Evolutionary conservation across 371 early-diverging fungal species (phyloP), one percentile per base, ranked within the genome.

Genomic region (Lichtheimia hyalospora): DNA sequence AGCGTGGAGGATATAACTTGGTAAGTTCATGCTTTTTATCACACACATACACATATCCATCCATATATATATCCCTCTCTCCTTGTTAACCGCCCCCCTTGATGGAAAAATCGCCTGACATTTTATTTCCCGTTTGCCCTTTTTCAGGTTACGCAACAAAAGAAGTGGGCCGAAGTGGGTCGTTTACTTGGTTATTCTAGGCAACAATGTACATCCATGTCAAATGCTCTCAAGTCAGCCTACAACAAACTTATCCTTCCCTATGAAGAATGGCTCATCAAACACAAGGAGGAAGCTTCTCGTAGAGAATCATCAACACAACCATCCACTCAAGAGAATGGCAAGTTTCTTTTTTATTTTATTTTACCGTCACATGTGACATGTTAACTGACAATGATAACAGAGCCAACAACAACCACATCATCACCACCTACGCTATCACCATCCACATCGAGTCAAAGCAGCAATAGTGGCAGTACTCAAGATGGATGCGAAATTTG

Each of bases 111-210:
- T 55, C 56, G 56, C 44, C 56, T 55, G 56, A 55, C 56, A 55
- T 55, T 46, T 46, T 46, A n/a, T 21, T 46, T 55, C 56, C 56
- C 41, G 24, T 53, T 53, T 53, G 42, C 20, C 13, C 8, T 66
- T 39, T 13, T 39, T 43, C 16, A 90, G 88, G 92, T 94, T 24
- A 91, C 89, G 23, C 73, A 82, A n/a, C 64, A 80, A 54, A 94
- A 94, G 64, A 86, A 88, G 58, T 97, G 97, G 97, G 91, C 91
- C 15, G 92, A 91, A 67, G 90, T 97, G 50, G 95, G 92, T 14
- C 81, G 91, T 18, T 81, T 79, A 12, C 68, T 96, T 48, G 90
- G 92, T 24, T 88, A 91, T 54, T 86, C 85, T 48, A 84, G 89
- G 42, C 89, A 79, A 66, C 89, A 84, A 58, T 91, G 92, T 64